Evolutionary conservation across 768 basidiomycete genomes (phyloP).

Genomic region (Mycena albidolilacea): DNA sequence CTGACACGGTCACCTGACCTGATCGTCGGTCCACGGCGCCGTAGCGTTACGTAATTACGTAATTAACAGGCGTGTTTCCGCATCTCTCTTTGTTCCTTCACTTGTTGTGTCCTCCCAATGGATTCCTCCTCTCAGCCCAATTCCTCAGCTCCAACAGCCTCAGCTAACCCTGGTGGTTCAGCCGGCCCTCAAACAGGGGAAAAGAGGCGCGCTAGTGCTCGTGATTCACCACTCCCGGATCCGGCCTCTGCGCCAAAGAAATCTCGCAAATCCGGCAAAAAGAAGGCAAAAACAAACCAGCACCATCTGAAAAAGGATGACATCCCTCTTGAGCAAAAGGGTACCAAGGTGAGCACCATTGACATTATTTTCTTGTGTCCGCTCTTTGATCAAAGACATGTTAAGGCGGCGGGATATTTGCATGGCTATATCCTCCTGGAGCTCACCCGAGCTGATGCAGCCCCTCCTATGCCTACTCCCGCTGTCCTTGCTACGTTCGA

Average conservation of each 20-base stretch:
- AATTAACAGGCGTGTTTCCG: no score
- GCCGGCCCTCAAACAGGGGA: not conserved
- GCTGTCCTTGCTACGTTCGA: not conserved
- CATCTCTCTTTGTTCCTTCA: no score
- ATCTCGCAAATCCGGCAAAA: not conserved
- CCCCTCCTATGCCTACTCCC: not conserved
- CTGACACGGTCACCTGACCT: no score
- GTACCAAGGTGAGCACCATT: not conserved
- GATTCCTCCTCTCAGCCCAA: not conserved
- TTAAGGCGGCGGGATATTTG: not conserved
- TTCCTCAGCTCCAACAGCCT: not conserved
- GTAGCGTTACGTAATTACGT: no score
- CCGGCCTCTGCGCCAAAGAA: not conserved
- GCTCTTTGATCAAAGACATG: not conserved
- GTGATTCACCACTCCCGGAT: not conserved
- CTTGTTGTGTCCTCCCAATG: no score
- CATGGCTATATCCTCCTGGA: not conserved
- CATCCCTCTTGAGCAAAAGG: not conserved
- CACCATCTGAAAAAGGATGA: not conserved
- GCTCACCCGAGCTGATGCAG: not conserved
- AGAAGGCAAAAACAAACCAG: not conserved
- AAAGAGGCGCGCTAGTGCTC: not conserved
- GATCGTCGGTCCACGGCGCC: no score
- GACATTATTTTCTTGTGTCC: not conserved
- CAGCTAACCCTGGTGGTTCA: not conserved